Base-by-base conservation (phyloP, 2,329 filamentous ascomycete species). In the Pseudopyricularia cyperi region DNA sequence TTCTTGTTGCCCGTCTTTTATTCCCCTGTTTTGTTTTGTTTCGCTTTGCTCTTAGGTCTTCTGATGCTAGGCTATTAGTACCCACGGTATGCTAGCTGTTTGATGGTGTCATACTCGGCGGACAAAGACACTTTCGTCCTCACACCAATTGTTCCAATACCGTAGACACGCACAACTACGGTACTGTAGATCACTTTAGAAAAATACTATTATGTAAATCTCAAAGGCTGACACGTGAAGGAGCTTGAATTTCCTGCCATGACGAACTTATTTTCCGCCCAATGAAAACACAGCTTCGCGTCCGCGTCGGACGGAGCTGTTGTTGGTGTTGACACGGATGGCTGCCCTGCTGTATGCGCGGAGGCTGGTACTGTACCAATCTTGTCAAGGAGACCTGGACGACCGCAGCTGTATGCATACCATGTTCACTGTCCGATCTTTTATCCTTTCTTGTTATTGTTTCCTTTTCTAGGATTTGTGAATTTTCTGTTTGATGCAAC, bases 241-340 rank as follows among this genome's bases (percentile, higher is more conserved):
- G 28, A 51, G 46, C 37, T 30, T 51, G 46, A 51, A 51, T 51
- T 34, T 46, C 39, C 32, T 9, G 12, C 28, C 24, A 51, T 51
- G 50, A 51, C 50, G 50, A 35, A 46, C 24, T n/a, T 9, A 39
- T 22, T 46, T 46, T 11, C 28, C 12, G 22, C 26, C 37, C 50
- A 51, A 51, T 46, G 32, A 35, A 19, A 15, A 35, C 7, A 12
- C 28, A 46, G 17, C 34, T 46, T 28, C 50, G 50, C 50, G 50
- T 46, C 37, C 50, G 50, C 50, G 50, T 51, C 39, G 30, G 39
- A 19, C 22, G 22, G 39, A 19, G 39, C 22, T 26, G 24, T 12
- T 9, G 17, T 26, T 46, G 17, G 15, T 46, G 50, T 46, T 51
- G 50, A 46, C 50, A 46, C 50, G 39, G 39, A 42, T 42, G n/a